Percentiles rank a stretch among this genome's conserved stretches.
Evolutionary conservation across 441 rosid species (phyloP).

Genomic region (Corymbia citriodora): DNA sequence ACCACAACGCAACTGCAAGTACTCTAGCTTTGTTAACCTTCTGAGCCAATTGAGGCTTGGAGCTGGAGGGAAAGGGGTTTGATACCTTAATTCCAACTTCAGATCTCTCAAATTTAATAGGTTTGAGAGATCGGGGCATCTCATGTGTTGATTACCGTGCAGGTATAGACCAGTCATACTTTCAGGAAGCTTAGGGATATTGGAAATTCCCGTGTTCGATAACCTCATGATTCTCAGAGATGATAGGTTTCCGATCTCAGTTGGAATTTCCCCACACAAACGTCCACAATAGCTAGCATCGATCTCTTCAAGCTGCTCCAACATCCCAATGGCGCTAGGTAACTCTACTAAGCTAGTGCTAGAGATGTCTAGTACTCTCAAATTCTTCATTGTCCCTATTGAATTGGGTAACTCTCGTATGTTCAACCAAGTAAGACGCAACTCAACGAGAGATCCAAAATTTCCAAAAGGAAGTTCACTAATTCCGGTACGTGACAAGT

Average conservation of each 20-base stretch:
- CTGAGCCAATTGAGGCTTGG: neutral
- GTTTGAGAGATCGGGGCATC: accelerated
- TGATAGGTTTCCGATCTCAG: neutral
- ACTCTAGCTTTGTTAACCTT: neutral
- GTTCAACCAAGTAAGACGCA: accelerated
- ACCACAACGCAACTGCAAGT: neutral
- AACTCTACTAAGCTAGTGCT: accelerated
- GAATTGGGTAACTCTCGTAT: neutral
- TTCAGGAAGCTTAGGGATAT: neutral
- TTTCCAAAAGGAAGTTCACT: neutral
- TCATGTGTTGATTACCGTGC: accelerated
- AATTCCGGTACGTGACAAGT: accelerated
- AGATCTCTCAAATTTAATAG: too few species aligned
- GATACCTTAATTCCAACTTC: accelerated
- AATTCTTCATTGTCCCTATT: neutral
- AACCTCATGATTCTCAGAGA: neutral
- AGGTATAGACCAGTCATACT: accelerated
- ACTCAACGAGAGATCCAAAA: neutral
- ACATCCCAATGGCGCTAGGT: neutral
- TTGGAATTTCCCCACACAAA: neutral
- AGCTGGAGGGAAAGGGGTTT: neutral
- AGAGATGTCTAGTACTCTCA: neutral
- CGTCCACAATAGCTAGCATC: accelerated
- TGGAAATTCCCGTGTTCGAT: accelerated
- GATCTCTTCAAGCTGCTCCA: neutral